Percentiles rank a stretch among this genome's conserved stretches.
These are phyloP conservation scores for Sclerotinia minor DNA, from an alignment of 2,329 filamentous ascomycete genomes.

Conservation along the genomic window DNA sequence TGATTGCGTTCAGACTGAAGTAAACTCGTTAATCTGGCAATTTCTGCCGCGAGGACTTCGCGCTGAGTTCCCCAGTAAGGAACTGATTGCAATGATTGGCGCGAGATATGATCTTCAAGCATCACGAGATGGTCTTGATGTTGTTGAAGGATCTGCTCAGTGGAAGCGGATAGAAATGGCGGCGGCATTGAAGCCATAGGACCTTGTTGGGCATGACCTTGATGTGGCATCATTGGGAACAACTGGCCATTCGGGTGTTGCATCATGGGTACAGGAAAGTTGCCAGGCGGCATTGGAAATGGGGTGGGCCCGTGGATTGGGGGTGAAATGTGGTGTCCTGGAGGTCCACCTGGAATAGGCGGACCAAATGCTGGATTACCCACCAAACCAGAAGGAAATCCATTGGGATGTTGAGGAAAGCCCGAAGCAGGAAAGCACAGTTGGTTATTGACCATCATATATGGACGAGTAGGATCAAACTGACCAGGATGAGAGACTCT, in stretches of 20 bases:
- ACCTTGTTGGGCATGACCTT: constrained; percentile 1
- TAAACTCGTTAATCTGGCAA: background rate
- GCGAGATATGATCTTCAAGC: constrained; percentile 58
- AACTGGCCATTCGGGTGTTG: constrained; percentile 32
- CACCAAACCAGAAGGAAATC: constrained; percentile 35
- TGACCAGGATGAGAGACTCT: constrained; percentile 42
- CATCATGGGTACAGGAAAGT: constrained; percentile 27
- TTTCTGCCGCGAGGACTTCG: constrained; percentile 44
- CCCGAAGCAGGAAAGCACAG: constrained; percentile 39
- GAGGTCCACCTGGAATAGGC: constrained; percentile 22
- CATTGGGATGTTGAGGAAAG: constrained; percentile 34
- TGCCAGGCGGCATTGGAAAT: constrained; percentile 17
- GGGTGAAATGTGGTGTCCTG: constrained; percentile 18
- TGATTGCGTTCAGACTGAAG: constrained; percentile 3
- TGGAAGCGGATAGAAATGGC: constrained; percentile 25
- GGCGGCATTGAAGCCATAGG: constrained; percentile 3
- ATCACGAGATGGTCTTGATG: constrained; percentile 56
- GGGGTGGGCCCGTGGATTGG: constrained; percentile 29
- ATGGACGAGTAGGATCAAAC: constrained; percentile 42
- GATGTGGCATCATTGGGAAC: constrained; percentile 27
- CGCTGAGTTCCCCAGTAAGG: constrained; percentile 50
- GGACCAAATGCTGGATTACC: constrained; percentile 35
- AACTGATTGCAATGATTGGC: constrained; percentile 48
- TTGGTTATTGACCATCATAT: constrained; percentile 40
- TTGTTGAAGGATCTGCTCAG: constrained; percentile 37